Evolutionary conservation across 139 green algal genomes (phyloP), one percentile per base, ranked within the genome.

Genomic region (Coelastrella sp.): DNA sequence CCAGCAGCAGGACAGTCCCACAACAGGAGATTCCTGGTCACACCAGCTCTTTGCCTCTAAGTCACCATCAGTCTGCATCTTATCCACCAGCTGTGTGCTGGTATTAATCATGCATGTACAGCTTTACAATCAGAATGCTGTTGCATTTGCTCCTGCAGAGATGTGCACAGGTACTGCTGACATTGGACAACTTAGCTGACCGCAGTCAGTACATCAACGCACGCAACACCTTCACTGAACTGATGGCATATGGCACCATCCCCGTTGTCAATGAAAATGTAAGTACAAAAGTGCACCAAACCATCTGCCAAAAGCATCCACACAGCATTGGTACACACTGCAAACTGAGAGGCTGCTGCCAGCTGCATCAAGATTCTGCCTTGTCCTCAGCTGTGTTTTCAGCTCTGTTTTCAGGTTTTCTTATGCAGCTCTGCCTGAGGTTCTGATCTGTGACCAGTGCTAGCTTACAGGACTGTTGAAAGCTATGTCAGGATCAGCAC

Each of bases 211-310:
- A 98, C 94, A 84, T 97, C 59, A 98, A 98, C 92, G 97, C 97
- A 25, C 92, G 94, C 17, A 97, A 97, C 92, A 99, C 98, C 6
- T 99, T 99, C 73, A 80, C 92, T 7, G 96, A 97, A 93, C 94
- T 99, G 75, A 92, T 99, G 20, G 85, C 93, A 17, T 97, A 97
- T 27, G 96, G 93, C 20, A 95, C 94, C 6, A 88, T 99, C 0
- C 98, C 98, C 0, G 94, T 99, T 0, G 96, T 99, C 35, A 99
- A 99, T 79, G 98, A 99, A 86, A 99, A 99, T 89, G 95, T 96
- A 85, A 89, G 91, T 24, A 17, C 63, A 72, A 17, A 14, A 72
- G 63, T 17, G 15, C 35, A 17, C 15, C 1, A 5, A 4, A 72
- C 1, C 63, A 72, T 14, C 63, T 72, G 12, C 5, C 12, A 72